Conservation (phyloP, 1,284 basidiomycete species). For the Calocybe gambosa region DNA sequence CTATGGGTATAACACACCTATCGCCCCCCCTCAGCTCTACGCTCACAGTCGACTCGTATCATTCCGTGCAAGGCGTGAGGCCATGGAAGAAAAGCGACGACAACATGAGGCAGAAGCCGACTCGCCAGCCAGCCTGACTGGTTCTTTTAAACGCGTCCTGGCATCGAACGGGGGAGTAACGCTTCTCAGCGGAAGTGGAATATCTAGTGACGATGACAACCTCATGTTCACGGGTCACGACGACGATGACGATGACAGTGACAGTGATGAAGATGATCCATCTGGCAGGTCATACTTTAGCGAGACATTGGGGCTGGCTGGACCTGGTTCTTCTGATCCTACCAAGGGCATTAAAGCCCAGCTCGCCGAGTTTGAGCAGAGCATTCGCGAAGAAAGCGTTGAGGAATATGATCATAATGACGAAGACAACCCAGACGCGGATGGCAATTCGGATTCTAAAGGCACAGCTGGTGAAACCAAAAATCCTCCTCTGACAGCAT, state of each 20-base stretch:
- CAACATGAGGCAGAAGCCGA: slow-evolving; percentile 20
- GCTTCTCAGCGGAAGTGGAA: slow-evolving; percentile 44
- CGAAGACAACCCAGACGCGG: slow-evolving; percentile 26
- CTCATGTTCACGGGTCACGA: slow-evolving; percentile 49
- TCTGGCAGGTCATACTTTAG: slow-evolving; percentile 39
- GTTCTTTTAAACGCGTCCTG: slow-evolving; percentile 38
- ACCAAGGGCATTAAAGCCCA: slow-evolving; percentile 53
- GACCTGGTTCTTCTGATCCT: slow-evolving; percentile 38
- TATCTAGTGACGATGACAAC: slow-evolving; percentile 40
- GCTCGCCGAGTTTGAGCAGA: slow-evolving; percentile 55
- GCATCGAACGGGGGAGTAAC: slow-evolving; percentile 51
- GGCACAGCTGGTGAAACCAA: slow-evolving; percentile 16
- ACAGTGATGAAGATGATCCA: slow-evolving; percentile 41
- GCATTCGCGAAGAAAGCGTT: slow-evolving; percentile 23
- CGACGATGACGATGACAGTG: slow-evolving; percentile 49
- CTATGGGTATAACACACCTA: slow-evolving; percentile 70
- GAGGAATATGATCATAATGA: slow-evolving; percentile 11
- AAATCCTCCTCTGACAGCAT: slow-evolving; percentile 29
- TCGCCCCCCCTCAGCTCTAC: slow-evolving; percentile 62
- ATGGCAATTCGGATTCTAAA: slow-evolving; percentile 17
- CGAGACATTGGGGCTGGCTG: slow-evolving; percentile 38
- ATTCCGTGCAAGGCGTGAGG: slow-evolving; percentile 52
- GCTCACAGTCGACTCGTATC: slow-evolving; percentile 51
- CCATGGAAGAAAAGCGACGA: slow-evolving; percentile 33
- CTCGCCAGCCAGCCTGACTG: slow-evolving; percentile 19